Percentiles rank a stretch among this genome's conserved stretches.
Conservation (phyloP, 2,329 filamentous ascomycete species). For the Penicillium aurantiogriseum region DNA sequence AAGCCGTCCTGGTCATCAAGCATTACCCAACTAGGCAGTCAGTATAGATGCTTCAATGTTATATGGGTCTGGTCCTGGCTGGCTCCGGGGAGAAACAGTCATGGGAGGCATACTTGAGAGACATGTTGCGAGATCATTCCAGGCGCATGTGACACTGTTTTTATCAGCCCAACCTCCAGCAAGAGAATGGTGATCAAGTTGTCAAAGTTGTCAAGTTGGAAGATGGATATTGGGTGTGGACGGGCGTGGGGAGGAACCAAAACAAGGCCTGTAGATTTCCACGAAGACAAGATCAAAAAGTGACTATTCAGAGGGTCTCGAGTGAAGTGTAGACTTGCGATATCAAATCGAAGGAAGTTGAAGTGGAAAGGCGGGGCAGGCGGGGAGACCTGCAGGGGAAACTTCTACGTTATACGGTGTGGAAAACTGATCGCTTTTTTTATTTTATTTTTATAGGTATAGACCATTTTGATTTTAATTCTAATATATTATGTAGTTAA, state of each 20-base stretch:
- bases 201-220: background rate
- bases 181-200: background rate
- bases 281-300: background rate
- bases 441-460: background rate
- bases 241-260: background rate
- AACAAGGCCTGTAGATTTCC: background rate
- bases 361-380: constrained; percentile 19
- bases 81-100: background rate
- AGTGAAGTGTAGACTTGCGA: background rate
- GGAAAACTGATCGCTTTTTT: background rate
- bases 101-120: constrained; percentile 38
- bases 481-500: too few relatives aligned
- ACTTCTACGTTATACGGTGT: background rate
- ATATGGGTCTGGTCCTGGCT: background rate
- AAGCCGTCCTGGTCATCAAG: constrained; percentile 70
- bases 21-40: constrained; percentile 78
- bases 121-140: constrained; percentile 20
- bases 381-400: constrained; percentile 17
- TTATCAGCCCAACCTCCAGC: background rate
- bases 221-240: background rate
- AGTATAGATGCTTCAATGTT: background rate
- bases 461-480: background rate
- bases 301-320: background rate
- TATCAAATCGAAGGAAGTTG: constrained; percentile 1
- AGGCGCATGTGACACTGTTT: background rate